A percentile compares a stretch with the other conserved stretches of the same genome.
Evolutionary conservation across 441 rosid species (phyloP).

Genomic region (Populus hybrid): DNA sequence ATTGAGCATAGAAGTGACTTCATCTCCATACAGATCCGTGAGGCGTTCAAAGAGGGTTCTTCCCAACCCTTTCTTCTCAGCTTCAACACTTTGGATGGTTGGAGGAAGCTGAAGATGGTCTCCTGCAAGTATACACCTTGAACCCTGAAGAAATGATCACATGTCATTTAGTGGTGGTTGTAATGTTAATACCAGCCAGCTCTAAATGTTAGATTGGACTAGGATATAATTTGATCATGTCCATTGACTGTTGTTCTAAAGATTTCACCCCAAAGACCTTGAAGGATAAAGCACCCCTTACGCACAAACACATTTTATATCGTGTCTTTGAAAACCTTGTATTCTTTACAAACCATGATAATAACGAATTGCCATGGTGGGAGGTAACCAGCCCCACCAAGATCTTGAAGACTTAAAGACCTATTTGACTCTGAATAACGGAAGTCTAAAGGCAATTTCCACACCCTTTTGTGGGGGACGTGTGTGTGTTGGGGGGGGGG

Average conservation of each 20-base stretch:
- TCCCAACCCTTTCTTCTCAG: slow-evolving; percentile 93
- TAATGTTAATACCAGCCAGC: slow-evolving; percentile 3
- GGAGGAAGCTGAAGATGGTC: slow-evolving; percentile 99
- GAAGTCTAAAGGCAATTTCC: not conserved
- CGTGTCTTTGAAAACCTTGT: slow-evolving; percentile 1
- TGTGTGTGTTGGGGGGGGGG: too few relatives aligned
- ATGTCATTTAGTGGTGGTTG: not conserved
- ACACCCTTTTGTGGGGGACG: too few relatives aligned
- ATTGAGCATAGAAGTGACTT: slow-evolving; percentile 83
- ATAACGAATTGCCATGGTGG: not conserved
- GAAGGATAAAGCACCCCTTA: not conserved
- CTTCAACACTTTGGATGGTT: slow-evolving; percentile 92
- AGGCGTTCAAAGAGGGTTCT: slow-evolving; percentile 93
- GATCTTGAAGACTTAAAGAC: not conserved
- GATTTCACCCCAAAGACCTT: not conserved
- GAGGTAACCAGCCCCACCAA: not conserved
- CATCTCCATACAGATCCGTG: slow-evolving; percentile 76
- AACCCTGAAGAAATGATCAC: slow-evolving; percentile 46
- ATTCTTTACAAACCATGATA: too few relatives aligned
- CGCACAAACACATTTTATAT: not conserved
- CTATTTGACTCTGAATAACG: not conserved
- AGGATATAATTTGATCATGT: not conserved
- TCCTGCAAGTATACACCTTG: slow-evolving; percentile 91
- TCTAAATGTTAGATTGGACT: slow-evolving; percentile 4
- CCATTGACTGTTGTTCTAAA: not conserved